Conservation (phyloP, 2,329 filamentous ascomycete species). For the Stagonosporopsis cucurbitacearum region DNA sequence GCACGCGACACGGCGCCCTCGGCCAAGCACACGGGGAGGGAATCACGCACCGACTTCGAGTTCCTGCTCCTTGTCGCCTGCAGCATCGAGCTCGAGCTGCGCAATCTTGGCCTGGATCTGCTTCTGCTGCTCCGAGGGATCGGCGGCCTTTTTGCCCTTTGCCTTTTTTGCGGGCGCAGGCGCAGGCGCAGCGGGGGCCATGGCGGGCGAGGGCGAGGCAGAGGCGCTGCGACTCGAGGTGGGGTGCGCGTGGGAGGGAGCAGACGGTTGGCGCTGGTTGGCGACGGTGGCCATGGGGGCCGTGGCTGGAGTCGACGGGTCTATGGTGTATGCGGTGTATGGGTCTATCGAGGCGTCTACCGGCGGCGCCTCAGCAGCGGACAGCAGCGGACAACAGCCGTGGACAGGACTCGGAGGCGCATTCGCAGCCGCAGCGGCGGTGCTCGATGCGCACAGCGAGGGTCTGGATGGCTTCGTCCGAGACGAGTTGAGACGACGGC, state of each 20-base stretch:
- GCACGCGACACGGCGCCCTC: constrained; percentile 8
- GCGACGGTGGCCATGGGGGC: constrained; percentile 46
- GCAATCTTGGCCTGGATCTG: constrained; percentile 92
- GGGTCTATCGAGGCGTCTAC: too few relatives aligned
- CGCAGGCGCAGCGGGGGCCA: constrained; percentile 57
- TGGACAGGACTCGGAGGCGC: constrained; percentile 25
- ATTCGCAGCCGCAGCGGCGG: constrained; percentile 23
- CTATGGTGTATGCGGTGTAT: too few relatives aligned
- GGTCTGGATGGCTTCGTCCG: constrained; percentile 16
- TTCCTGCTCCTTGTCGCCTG: constrained; percentile 93
- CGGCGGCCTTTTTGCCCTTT: constrained; percentile 83
- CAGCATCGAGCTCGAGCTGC: constrained; percentile 90
- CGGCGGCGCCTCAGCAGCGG: background rate
- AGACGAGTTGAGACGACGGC: constrained; percentile 37
- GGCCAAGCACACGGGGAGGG: constrained; percentile 2
- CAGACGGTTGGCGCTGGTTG: constrained; percentile 44
- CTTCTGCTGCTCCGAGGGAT: constrained; percentile 89
- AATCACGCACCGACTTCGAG: constrained; percentile 79
- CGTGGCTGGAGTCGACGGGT: too few relatives aligned
- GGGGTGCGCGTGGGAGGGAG: constrained; percentile 45
- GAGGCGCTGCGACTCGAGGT: constrained; percentile 50
- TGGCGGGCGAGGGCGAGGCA: constrained; percentile 51
- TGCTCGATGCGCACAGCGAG: constrained; percentile 26
- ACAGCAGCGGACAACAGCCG: background rate
- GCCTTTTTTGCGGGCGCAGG: constrained; percentile 72